Percentiles rank a stretch among this genome's conserved stretches.
Evolutionary conservation across 495 filamentous ascomycete species (phyloP).

Genomic region (Staphylotrichum tortipilum): DNA sequence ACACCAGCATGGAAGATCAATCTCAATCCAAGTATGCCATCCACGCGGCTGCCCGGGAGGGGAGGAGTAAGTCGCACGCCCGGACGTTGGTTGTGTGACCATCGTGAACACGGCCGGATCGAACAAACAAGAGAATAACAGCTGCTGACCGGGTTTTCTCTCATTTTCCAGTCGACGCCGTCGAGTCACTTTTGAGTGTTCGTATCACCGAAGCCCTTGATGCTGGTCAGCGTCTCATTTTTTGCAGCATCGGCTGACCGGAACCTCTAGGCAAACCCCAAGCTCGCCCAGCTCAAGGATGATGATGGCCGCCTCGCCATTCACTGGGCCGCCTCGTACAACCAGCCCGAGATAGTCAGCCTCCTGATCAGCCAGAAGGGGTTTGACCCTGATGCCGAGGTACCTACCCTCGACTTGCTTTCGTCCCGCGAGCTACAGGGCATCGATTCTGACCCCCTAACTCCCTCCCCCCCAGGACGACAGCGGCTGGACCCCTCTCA

Average conservation of each 20-base stretch:
- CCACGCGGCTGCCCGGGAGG: constrained; percentile 83
- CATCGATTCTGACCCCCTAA: too few relatives aligned
- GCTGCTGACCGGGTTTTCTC: neutral
- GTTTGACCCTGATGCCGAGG: constrained; percentile 85
- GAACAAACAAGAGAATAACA: too few relatives aligned
- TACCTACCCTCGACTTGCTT: too few relatives aligned
- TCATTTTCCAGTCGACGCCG: constrained; percentile 40
- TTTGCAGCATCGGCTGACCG: constrained; percentile 7
- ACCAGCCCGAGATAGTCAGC: constrained; percentile 64
- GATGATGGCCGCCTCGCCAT: constrained; percentile 85
- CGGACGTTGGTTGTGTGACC: too few relatives aligned
- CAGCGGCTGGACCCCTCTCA: constrained; percentile 86
- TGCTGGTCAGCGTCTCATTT: neutral
- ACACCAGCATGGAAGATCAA: constrained; percentile 19
- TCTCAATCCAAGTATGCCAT: constrained; percentile 59
- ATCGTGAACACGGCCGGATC: too few relatives aligned
- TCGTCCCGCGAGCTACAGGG: too few relatives aligned
- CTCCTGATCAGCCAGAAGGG: constrained; percentile 57
- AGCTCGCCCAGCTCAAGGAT: constrained; percentile 64
- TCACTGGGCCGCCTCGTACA: constrained; percentile 90
- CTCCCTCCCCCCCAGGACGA: constrained; percentile 63
- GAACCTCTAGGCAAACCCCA: constrained; percentile 60
- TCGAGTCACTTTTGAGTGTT: constrained; percentile 73
- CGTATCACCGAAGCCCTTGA: constrained; percentile 12
- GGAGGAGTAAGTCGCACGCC: constrained; percentile 58